These are phyloP conservation scores for Closterium sp. DNA, from an alignment of 139 green algal genomes.

Conservation along the genomic window DNA sequence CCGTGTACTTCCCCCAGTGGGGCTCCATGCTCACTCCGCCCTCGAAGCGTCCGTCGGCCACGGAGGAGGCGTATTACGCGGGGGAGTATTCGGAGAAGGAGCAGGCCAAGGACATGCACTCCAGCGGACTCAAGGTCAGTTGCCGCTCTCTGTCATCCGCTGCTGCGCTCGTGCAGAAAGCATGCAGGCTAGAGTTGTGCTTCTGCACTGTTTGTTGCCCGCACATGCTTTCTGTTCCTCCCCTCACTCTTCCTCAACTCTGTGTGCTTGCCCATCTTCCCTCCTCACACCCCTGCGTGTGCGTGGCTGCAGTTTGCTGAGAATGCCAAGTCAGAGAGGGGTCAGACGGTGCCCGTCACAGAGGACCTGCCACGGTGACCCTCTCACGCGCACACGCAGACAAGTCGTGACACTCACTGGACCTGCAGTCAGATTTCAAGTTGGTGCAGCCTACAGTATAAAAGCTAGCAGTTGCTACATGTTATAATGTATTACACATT, in stretches of 20 bases:
- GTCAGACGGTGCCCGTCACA: not conserved
- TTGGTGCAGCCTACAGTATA: too few relatives aligned
- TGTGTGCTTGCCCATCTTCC: not conserved
- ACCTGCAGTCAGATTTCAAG: too few relatives aligned
- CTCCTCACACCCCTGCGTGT: not conserved
- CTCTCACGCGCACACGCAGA: too few relatives aligned
- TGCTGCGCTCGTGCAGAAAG: too few relatives aligned
- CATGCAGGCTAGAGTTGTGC: too few relatives aligned
- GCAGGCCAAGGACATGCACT: slow-evolving; percentile 2
- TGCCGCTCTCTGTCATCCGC: too few relatives aligned
- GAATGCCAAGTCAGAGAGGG: not conserved
- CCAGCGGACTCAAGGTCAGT: slow-evolving; percentile 13
- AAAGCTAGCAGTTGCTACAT: too few relatives aligned
- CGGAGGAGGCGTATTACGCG: slow-evolving; percentile 81
- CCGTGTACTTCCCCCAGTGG: slow-evolving; percentile 93
- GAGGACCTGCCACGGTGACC: not conserved
- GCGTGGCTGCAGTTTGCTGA: not conserved
- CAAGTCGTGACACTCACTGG: too few relatives aligned
- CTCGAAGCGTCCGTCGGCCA: slow-evolving; percentile 54
- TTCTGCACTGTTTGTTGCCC: too few relatives aligned
- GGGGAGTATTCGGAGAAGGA: slow-evolving; percentile 39
- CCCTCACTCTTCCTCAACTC: not conserved
- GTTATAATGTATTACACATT: too few relatives aligned
- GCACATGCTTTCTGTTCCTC: too few relatives aligned
- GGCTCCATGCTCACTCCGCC: slow-evolving; percentile 75